A percentile compares a stretch with the other conserved stretches of the same genome.
Evolutionary conservation across 257 asterid species (phyloP).

Genomic region (Avicennia marina): DNA sequence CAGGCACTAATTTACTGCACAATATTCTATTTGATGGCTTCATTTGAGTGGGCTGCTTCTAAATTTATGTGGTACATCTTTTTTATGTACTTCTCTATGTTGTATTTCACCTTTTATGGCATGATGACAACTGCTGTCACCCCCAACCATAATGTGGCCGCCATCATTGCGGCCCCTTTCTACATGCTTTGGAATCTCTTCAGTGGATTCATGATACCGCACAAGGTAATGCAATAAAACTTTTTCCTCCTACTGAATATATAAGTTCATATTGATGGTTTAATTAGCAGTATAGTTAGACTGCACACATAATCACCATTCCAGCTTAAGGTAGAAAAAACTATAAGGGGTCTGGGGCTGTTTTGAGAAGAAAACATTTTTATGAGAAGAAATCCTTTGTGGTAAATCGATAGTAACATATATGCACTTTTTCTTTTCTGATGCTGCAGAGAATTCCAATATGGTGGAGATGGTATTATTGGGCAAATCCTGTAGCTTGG

Average conservation of each 20-base stretch:
- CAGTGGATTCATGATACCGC: slow-evolving; percentile 93
- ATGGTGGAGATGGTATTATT: slow-evolving; percentile 98
- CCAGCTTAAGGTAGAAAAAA: too few relatives aligned
- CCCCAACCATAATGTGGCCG: slow-evolving; percentile 92
- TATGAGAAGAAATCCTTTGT: too few relatives aligned
- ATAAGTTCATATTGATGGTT: not conserved
- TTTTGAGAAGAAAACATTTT: too few relatives aligned
- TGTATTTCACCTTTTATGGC: slow-evolving; percentile 88
- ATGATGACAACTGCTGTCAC: slow-evolving; percentile 98
- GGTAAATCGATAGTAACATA: too few relatives aligned
- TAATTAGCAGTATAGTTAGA: too few relatives aligned
- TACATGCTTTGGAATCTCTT: slow-evolving; percentile 97
- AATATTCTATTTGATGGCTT: slow-evolving; percentile 75
- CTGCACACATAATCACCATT: not conserved
- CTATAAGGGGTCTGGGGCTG: too few relatives aligned
- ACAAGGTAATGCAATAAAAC: slow-evolving; percentile 53
- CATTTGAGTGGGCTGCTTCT: slow-evolving; percentile 67
- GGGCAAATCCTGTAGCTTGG: slow-evolving; percentile 98
- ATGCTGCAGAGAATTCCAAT: slow-evolving; percentile 68
- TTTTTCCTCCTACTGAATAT: not conserved
- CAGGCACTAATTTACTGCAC: slow-evolving; percentile 67
- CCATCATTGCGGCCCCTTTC: slow-evolving; percentile 81
- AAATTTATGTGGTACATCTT: slow-evolving; percentile 68
- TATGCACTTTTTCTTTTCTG: not conserved
- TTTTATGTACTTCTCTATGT: slow-evolving; percentile 76